Conservation (phyloP, 108 stramenopile genomes). For the Pseudonitzschia pungens region DNA sequence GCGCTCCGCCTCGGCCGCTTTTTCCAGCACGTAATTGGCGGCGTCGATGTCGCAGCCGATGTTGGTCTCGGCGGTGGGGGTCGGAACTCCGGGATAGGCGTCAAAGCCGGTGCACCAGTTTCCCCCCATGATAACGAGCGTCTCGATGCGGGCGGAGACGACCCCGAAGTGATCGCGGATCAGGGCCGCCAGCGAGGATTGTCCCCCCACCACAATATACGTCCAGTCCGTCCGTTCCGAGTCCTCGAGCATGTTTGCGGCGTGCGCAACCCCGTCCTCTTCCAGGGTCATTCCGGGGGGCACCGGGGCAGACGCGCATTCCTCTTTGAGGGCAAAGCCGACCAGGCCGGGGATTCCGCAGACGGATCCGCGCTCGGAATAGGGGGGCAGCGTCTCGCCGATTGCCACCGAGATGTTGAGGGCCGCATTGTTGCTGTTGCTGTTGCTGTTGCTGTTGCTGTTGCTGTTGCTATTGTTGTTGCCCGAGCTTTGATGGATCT, state of each 20-base stretch:
- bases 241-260: constrained; percentile 28
- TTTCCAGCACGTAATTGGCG: constrained; percentile 24
- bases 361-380: constrained; percentile 22
- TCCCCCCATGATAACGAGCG: constrained; percentile 37
- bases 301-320: neutral
- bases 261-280: constrained; percentile 27
- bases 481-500: neutral
- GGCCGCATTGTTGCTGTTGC: neutral
- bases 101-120: constrained; percentile 38
- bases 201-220: constrained; percentile 35
- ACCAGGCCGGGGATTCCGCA: constrained; percentile 28
- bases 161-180: constrained; percentile 6
- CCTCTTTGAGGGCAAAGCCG: constrained; percentile 27
- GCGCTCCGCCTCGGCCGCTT: neutral
- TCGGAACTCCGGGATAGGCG: constrained; percentile 26
- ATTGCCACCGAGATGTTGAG: constrained; percentile 24
- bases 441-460: no score
- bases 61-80: constrained; percentile 31
- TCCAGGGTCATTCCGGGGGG: no score
- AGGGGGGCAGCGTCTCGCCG: constrained; percentile 17
- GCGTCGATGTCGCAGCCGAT: constrained; percentile 29
- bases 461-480: no score
- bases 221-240: constrained; percentile 39
- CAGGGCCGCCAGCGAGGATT: constrained; percentile 12
- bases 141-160: constrained; percentile 19